phyloP scores from a whole-genome alignment of 441 rosid species.

The Adansonia gregorii region DNA sequence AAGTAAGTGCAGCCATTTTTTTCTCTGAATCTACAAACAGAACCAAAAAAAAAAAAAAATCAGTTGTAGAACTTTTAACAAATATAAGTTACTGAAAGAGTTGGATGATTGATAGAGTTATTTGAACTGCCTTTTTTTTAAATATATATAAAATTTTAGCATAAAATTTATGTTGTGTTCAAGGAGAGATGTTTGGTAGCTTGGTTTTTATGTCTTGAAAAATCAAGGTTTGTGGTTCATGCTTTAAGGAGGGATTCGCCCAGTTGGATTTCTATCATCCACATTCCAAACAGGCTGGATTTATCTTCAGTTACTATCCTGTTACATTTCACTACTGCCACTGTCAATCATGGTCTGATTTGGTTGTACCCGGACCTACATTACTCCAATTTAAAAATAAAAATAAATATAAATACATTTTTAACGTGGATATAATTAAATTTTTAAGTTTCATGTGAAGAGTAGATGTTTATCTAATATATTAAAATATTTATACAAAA shows the following conservation, averaged over 20 bases:
- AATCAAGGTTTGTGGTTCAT: constrained; percentile 77
- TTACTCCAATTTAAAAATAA: too few relatives aligned
- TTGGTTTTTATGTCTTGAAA: constrained; percentile 29
- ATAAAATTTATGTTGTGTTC: constrained; percentile 2
- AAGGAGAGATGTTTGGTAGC: constrained; percentile 4
- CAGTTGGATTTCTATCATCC: constrained; percentile 41
- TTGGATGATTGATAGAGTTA: not conserved
- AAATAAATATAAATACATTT: too few relatives aligned
- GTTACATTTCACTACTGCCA: too few relatives aligned
- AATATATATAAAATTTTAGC: not conserved
- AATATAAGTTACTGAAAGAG: not conserved
- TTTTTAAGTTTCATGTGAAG: too few relatives aligned
- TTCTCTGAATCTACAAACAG: constrained; percentile 6
- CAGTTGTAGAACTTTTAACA: not conserved
- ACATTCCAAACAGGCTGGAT: not conserved
- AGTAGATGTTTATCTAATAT: too few relatives aligned
- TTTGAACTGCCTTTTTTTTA: not conserved
- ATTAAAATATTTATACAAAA: too few relatives aligned
- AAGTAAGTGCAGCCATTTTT: constrained; percentile 63
- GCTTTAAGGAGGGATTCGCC: constrained; percentile 9
- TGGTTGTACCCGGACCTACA: too few relatives aligned
- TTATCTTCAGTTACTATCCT: not conserved
- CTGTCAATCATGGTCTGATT: too few relatives aligned
- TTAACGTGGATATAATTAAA: too few relatives aligned
- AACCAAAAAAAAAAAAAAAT: constrained; percentile 7